phyloP scores from a whole-genome alignment of 2,329 filamentous ascomycete species.

The Cercospora sp. region DNA sequence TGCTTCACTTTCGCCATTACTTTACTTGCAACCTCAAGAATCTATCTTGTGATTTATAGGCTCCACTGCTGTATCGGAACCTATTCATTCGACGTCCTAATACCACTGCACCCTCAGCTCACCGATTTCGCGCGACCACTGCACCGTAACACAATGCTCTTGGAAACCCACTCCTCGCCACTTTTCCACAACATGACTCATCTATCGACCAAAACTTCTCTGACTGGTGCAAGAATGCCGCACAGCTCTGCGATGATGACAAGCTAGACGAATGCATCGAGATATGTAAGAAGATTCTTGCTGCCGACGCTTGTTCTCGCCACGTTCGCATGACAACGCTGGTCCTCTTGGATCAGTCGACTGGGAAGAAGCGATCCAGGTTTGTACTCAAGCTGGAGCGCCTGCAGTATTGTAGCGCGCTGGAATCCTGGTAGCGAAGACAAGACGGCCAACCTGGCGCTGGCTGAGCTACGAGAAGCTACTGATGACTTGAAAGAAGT shows the following conservation, averaged over 20 bases:
- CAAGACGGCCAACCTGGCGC: background rate
- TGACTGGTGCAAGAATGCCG: background rate
- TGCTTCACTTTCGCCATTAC: too few species aligned
- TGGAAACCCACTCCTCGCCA: background rate
- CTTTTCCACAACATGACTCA: background rate
- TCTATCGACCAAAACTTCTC: background rate
- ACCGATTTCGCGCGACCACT: too few species aligned
- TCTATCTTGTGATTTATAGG: too few species aligned
- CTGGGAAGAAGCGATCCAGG: background rate
- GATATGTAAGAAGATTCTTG: background rate
- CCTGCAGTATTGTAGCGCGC: background rate
- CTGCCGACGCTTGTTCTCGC: background rate
- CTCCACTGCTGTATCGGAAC: too few species aligned
- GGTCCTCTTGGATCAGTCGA: background rate
- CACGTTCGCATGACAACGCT: background rate
- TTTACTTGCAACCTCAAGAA: too few species aligned
- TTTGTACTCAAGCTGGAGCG: background rate
- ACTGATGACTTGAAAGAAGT: background rate
- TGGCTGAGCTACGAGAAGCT: background rate
- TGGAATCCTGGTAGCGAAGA: background rate
- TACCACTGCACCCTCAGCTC: too few species aligned
- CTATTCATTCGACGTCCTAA: too few species aligned
- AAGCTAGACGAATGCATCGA: background rate
- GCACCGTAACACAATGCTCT: background rate
- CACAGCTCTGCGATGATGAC: background rate